A percentile compares a stretch with the other conserved stretches of the same genome.
Conservation (phyloP, 2,329 filamentous ascomycete species). For the Fusarium keratoplasticum region DNA sequence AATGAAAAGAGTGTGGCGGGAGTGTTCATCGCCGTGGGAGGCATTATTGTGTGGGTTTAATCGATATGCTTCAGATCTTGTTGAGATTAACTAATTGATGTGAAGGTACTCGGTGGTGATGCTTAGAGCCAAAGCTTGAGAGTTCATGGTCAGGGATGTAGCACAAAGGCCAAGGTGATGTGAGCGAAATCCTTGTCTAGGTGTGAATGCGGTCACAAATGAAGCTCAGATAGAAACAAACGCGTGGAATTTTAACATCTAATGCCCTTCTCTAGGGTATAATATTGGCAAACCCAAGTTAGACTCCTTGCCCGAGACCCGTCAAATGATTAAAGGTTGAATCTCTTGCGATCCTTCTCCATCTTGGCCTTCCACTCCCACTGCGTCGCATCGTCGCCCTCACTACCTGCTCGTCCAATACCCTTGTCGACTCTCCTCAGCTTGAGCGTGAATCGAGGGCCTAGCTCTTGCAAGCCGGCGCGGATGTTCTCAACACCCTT, state of each 20-base stretch:
- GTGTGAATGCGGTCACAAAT: not conserved
- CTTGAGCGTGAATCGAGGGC: conserved; percentile 81
- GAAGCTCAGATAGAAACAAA: not conserved
- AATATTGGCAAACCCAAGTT: conserved; percentile 24
- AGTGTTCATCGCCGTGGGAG: conserved; percentile 66
- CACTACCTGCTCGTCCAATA: conserved; percentile 75
- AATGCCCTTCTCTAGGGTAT: conserved; percentile 8
- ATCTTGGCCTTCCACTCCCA: conserved; percentile 98
- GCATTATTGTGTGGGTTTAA: conserved; percentile 65
- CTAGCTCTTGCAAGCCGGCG: conserved; percentile 89
- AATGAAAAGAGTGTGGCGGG: conserved; percentile 67
- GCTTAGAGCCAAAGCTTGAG: conserved; percentile 55
- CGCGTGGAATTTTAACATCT: not conserved
- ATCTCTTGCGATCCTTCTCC: conserved; percentile 94
- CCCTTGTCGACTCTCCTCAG: conserved; percentile 91
- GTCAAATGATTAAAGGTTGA: conserved; percentile 75
- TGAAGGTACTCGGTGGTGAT: conserved; percentile 61
- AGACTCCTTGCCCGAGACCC: conserved; percentile 9
- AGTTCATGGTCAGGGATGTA: not conserved
- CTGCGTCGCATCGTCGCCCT: conserved; percentile 80
- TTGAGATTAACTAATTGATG: conserved; percentile 5
- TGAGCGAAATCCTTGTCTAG: not conserved
- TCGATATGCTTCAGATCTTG: not conserved
- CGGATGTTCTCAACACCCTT: conserved; percentile 87
- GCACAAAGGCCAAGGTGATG: not conserved